A percentile compares a stretch with the other conserved stretches of the same genome.
phyloP scores from a whole-genome alignment of 108 stramenopile species.

The Discostella stelligeroides region DNA sequence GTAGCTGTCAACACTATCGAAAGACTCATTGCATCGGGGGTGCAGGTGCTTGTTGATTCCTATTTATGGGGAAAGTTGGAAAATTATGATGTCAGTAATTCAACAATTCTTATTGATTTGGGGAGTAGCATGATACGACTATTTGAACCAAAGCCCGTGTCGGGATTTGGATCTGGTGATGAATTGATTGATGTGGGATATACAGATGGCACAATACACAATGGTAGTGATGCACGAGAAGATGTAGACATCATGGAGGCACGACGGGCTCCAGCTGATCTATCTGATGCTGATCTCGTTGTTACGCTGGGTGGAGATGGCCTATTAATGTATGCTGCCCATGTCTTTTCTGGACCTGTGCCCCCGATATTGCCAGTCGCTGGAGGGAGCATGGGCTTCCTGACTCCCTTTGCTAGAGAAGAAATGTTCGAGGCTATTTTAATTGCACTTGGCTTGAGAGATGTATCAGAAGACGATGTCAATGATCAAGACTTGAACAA shows the following conservation, averaged over 20 bases:
- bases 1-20: constrained; percentile 67
- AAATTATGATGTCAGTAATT: constrained; percentile 18
- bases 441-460: constrained; percentile 65
- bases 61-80: constrained; percentile 63
- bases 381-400: constrained; percentile 93
- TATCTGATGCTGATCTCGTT: constrained; percentile 65
- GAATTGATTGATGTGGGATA: constrained; percentile 13
- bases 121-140: constrained; percentile 59
- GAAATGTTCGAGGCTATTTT: constrained; percentile 80
- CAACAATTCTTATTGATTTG: constrained; percentile 20
- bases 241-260: constrained; percentile 21
- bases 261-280: constrained; percentile 33
- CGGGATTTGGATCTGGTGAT: constrained; percentile 59
- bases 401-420: constrained; percentile 85
- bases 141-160: constrained; percentile 66
- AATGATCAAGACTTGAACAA: constrained; percentile 14
- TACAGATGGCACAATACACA: neutral
- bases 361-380: constrained; percentile 91
- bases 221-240: neutral
- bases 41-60: constrained; percentile 66
- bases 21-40: constrained; percentile 48
- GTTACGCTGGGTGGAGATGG: constrained; percentile 88
- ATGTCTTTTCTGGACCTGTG: constrained; percentile 62
- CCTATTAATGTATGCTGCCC: constrained; percentile 74
- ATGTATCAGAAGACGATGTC: constrained; percentile 1